A percentile compares a stretch with the other conserved stretches of the same genome.
Evolutionary conservation across 2,329 filamentous ascomycete species (phyloP).

Genomic region (Trichothecium roseum): DNA sequence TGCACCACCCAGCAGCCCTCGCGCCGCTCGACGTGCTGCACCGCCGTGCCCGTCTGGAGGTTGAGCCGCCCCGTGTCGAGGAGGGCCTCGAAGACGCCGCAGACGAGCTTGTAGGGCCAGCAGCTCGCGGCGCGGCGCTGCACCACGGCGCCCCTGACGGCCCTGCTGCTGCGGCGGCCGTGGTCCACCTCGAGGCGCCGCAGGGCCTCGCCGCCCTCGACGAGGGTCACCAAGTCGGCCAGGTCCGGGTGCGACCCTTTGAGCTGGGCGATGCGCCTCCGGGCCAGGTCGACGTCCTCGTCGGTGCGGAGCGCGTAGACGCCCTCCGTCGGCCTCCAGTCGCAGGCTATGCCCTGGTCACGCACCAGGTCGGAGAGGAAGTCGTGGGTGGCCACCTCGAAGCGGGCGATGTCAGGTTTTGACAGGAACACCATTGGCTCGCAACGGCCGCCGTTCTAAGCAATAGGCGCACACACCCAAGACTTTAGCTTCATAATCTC

Average conservation of each 20-base stretch:
- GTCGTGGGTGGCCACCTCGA: constrained; percentile 61
- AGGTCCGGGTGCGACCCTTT: constrained; percentile 44
- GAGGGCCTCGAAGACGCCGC: constrained; percentile 56
- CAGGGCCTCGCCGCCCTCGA: constrained; percentile 29
- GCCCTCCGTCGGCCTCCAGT: constrained; percentile 54
- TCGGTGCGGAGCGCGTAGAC: constrained; percentile 53
- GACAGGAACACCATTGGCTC: constrained; percentile 59
- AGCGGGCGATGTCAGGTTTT: constrained; percentile 51
- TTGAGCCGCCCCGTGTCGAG: constrained; percentile 42
- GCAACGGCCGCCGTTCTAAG: constrained; percentile 61
- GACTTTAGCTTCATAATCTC: too few relatives aligned
- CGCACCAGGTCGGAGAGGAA: constrained; percentile 48
- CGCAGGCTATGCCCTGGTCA: constrained; percentile 51
- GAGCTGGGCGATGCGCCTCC: constrained; percentile 39
- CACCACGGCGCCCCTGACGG: constrained; percentile 52
- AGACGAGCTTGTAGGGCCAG: constrained; percentile 80
- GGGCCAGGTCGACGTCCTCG: constrained; percentile 41
- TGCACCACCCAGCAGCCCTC: constrained; percentile 45
- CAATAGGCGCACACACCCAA: not conserved
- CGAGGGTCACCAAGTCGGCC: constrained; percentile 32
- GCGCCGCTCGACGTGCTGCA: constrained; percentile 32
- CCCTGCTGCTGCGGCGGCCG: constrained; percentile 18
- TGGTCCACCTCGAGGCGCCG: constrained; percentile 42
- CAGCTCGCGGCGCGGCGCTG: constrained; percentile 56
- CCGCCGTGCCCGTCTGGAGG: constrained; percentile 65